Conservation (phyloP, 257 asterid genomes). For the Oldenlandia corymbosa region DNA sequence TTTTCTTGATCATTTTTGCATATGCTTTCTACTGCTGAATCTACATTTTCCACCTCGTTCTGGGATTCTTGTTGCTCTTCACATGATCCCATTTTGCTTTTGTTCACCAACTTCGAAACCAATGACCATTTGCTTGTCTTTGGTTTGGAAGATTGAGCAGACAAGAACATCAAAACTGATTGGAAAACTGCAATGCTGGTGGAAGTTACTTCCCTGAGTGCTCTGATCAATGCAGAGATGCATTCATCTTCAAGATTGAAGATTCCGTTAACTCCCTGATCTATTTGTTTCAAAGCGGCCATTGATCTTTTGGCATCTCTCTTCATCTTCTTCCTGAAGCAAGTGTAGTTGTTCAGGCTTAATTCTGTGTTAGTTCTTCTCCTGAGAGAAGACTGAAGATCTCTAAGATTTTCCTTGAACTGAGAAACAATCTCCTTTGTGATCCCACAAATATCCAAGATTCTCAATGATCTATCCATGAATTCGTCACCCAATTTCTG, state of each 20-base stretch:
- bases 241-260: neutral
- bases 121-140: slow-evolving; percentile 24
- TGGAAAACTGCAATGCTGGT: slow-evolving; percentile 19
- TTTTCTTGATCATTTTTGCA: slow-evolving; percentile 15
- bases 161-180: slow-evolving; percentile 18
- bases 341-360: slow-evolving; percentile 5
- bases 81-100: slow-evolving; percentile 15
- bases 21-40: slow-evolving; percentile 8
- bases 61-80: slow-evolving; percentile 16
- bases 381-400: slow-evolving; percentile 24
- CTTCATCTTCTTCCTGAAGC: slow-evolving; percentile 27
- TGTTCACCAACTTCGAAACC: slow-evolving; percentile 29
- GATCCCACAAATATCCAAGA: slow-evolving; percentile 25
- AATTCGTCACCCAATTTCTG: slow-evolving; percentile 21
- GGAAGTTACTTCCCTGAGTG: slow-evolving; percentile 20
- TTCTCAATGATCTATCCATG: slow-evolving; percentile 22
- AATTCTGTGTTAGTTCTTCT: slow-evolving; percentile 21
- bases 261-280: slow-evolving; percentile 13
- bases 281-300: slow-evolving; percentile 22
- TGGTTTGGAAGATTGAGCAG: slow-evolving; percentile 17
- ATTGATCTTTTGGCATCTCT: slow-evolving; percentile 18
- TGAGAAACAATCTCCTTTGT: slow-evolving; percentile 17
- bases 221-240: slow-evolving; percentile 5
- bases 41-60: slow-evolving; percentile 23
- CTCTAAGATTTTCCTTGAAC: slow-evolving; percentile 24